Base-by-base conservation (phyloP, 139 green algal species). In the Chlamydomonas sp. region DNA sequence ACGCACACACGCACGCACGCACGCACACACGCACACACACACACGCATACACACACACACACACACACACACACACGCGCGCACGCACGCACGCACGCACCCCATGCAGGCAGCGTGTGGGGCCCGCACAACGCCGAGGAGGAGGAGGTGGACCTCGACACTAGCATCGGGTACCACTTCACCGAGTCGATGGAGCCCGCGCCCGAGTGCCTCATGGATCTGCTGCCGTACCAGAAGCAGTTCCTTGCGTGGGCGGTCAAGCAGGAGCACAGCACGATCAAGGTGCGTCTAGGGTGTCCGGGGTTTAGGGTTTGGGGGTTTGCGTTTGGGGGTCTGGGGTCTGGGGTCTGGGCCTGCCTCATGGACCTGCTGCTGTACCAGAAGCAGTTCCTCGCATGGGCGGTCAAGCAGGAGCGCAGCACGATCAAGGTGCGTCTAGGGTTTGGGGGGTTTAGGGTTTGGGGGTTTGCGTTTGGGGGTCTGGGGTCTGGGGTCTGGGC, bases 211-310 rank as follows among this genome's bases (percentile, higher is more conserved):
- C 78, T 95, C 30, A 87, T 96, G 86, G 69, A 78, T 35, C 85
- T 98, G 75, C 84, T 98, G 76, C 89, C 90, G 1, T 97, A 92
- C 79, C 93, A 98, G 79, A 91, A 90, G 77, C 76, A 95, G 71
- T 96, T 94, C 72, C 80, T 97, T 69, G 79, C 80, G 1, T 95
- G 88, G 89, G 85, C 73, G 1, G 35, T 96, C 4, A 80, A 82
- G 48, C 91, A 96, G 79, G 89, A 93, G 81, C 69, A n/a, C n/a
- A n/a, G n/a, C n/a, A n/a, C n/a, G n/a, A n/a, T n/a, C 79, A 35
- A 49, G 76, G 10, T 35, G 37, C 35, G 72, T 94, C 33, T 49
- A 67, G 16, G 70, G 60, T 2, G 69, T 71, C 4, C n/a, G n/a
- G n/a, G n/a, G n/a, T n/a, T n/a, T n/a, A n/a, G n/a, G n/a, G n/a